Conservation (phyloP, 179 eudicot genomes). For the Amaranthus tricolor region DNA sequence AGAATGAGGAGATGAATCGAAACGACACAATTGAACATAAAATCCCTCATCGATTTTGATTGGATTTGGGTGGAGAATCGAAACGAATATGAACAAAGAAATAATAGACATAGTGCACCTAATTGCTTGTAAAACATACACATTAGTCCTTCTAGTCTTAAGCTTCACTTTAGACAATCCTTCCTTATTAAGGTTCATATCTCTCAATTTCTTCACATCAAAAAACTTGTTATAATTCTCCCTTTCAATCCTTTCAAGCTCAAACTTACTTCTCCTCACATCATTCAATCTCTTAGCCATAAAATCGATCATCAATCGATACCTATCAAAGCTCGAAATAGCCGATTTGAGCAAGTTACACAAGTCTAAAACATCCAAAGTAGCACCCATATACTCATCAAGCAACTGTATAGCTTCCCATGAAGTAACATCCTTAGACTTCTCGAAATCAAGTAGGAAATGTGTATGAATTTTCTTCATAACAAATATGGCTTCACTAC, state of each 20-base stretch:
- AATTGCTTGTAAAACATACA: slow-evolving; percentile 25
- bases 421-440: slow-evolving; percentile 12
- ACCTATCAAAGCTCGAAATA: slow-evolving; percentile 29
- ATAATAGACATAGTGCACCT: slow-evolving; percentile 29
- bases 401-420: slow-evolving; percentile 23
- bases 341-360: slow-evolving; percentile 38
- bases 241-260: slow-evolving; percentile 25
- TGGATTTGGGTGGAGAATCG: slow-evolving; percentile 28
- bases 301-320: slow-evolving; percentile 32
- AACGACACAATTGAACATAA: slow-evolving; percentile 1
- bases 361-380: slow-evolving; percentile 36
- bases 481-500: slow-evolving; percentile 35
- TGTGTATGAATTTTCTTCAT: slow-evolving; percentile 37
- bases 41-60: slow-evolving; percentile 17
- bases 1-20: slow-evolving; percentile 25
- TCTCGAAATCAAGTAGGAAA: slow-evolving; percentile 30
- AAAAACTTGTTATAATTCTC: slow-evolving; percentile 22
- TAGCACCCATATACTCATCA: slow-evolving; percentile 41
- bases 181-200: slow-evolving; percentile 17
- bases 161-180: slow-evolving; percentile 22
- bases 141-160: slow-evolving; percentile 17
- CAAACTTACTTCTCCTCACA: slow-evolving; percentile 15
- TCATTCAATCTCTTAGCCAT: slow-evolving; percentile 23
- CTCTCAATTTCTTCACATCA: slow-evolving; percentile 28
- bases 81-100: slow-evolving; percentile 26